These are phyloP conservation scores for Pythium sp. DNA, from an alignment of 352 stramenopile genomes.

Conservation along the genomic window DNA sequence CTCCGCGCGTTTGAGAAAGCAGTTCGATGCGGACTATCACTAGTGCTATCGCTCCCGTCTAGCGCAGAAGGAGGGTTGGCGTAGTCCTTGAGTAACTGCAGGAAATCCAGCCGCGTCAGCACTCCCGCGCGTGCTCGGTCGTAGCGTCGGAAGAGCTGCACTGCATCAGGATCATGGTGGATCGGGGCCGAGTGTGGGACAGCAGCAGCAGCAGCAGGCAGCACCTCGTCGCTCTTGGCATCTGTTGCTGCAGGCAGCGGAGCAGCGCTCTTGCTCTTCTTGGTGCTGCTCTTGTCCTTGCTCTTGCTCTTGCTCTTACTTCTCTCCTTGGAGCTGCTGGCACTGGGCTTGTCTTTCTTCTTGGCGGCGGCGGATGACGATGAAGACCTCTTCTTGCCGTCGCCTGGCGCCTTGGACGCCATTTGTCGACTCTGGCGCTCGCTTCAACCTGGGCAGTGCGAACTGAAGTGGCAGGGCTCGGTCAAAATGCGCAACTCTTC, in stretches of 20 bases:
- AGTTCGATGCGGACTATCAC: not conserved
- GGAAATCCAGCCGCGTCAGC: slow-evolving; percentile 62
- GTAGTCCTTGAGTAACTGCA: slow-evolving; percentile 73
- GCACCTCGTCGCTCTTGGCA: not conserved
- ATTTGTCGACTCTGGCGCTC: not conserved
- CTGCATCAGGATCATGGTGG: slow-evolving; percentile 52
- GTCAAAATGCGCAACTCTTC: not conserved
- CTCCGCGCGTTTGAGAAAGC: not conserved
- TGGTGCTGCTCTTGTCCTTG: slow-evolving; percentile 24
- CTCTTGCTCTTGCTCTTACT: slow-evolving; percentile 19
- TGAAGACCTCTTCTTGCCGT: slow-evolving; percentile 8
- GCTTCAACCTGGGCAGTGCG: not conserved
- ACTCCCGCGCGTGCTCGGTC: slow-evolving; percentile 50
- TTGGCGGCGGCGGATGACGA: not conserved
- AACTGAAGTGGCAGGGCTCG: not conserved
- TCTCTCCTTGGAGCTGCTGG: slow-evolving; percentile 5
- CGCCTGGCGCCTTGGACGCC: not conserved
- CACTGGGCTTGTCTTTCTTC: slow-evolving; percentile 15
- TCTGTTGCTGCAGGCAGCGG: slow-evolving; percentile 13
- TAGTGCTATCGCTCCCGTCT: not conserved
- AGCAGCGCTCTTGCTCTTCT: slow-evolving; percentile 28
- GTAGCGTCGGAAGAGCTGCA: slow-evolving; percentile 81
- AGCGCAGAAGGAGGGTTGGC: slow-evolving; percentile 20
- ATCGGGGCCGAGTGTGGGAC: not conserved
- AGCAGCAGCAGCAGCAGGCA: not conserved